Conservation (phyloP, 495 filamentous ascomycete species). For the Lasiosphaeriaceae sp. region DNA sequence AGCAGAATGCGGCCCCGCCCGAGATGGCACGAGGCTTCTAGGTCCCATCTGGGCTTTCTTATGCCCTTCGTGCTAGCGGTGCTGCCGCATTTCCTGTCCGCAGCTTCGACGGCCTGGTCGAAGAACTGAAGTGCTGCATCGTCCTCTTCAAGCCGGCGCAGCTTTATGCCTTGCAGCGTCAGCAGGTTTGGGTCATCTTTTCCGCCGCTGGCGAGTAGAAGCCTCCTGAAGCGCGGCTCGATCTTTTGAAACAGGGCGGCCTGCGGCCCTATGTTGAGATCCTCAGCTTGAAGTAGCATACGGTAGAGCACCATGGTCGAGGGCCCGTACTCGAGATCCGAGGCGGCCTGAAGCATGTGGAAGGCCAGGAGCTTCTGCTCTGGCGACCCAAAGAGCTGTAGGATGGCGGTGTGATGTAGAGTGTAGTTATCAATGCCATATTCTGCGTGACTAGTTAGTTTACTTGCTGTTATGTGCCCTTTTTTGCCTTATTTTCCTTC, state of each 20-base stretch:
- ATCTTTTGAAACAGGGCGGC: background rate
- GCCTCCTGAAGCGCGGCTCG: conserved; percentile 6
- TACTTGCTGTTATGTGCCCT: too few relatives aligned
- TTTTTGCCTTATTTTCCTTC: background rate
- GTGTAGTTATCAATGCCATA: conserved; percentile 18
- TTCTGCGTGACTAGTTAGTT: conserved; percentile 16
- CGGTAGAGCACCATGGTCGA: conserved; percentile 20
- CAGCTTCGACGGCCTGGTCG: conserved; percentile 18
- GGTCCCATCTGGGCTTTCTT: conserved; percentile 28
- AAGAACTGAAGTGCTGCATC: conserved; percentile 16
- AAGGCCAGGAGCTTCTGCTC: conserved; percentile 7
- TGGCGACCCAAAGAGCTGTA: conserved; percentile 4
- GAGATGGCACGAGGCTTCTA: conserved; percentile 25
- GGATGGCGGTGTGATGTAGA: conserved; percentile 18
- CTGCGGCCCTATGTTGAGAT: background rate
- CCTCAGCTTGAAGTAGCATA: background rate
- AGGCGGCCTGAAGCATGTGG: conserved; percentile 24
- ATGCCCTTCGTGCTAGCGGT: background rate
- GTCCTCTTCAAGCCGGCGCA: background rate
- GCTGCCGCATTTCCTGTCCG: background rate
- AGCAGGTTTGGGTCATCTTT: conserved; percentile 15
- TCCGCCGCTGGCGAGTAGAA: conserved; percentile 1
- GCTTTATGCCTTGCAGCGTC: conserved; percentile 17
- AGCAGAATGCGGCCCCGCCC: conserved; percentile 21
- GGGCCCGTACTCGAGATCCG: conserved; percentile 20